Base-by-base conservation (phyloP, 2,329 filamentous ascomycete genomes). In the Metarhizium guizhouense region DNA sequence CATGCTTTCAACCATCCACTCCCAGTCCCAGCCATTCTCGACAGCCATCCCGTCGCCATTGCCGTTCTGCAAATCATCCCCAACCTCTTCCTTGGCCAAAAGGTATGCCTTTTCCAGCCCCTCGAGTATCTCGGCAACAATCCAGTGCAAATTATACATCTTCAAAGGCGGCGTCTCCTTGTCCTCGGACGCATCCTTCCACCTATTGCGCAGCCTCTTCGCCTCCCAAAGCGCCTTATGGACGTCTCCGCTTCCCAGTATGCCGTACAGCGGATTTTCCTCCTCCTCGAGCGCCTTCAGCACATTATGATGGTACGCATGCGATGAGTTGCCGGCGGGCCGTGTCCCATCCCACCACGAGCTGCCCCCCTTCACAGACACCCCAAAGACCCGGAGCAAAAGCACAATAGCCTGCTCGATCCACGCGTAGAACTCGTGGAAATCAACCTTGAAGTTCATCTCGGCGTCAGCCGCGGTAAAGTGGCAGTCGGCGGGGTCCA, bases 381-480 rank as follows among this genome's bases (percentile, higher is more conserved):
- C 75, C 7, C 80, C 82, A 57, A 84, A 86, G 0, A 88, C 78
- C 0, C 76, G 77, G n/a, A 88, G 77, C 1, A 88, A 72, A 50
- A 85, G 80, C 1, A 88, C 84, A 7, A 90, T 74, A 0, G 85
- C 85, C 34, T 87, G 81, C 70, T 90, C 87, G 6, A 90, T 78
- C 40, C 88, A 77, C 53, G 83, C 82, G 71, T 90, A 90, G 67
- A 86, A 90, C 64, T 90, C 87, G 69, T 87, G 84, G 59, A 90
- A 90, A 64, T 90, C 87, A 7, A 90, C 77, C 67, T 90, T 89
- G 74, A 90, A 90, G 76, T 88, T 88, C 16, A 81, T 76, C 67
- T 86, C 82, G 0, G 79, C 79, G 59, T 81, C 77, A 5, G 67
- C 65, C 20, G 65, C 62, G 0, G 68, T 62, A 48, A 75, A 72